These are phyloP conservation scores for Gamarada debralockiae DNA, from an alignment of 495 filamentous ascomycete genomes.

Conservation along the genomic window DNA sequence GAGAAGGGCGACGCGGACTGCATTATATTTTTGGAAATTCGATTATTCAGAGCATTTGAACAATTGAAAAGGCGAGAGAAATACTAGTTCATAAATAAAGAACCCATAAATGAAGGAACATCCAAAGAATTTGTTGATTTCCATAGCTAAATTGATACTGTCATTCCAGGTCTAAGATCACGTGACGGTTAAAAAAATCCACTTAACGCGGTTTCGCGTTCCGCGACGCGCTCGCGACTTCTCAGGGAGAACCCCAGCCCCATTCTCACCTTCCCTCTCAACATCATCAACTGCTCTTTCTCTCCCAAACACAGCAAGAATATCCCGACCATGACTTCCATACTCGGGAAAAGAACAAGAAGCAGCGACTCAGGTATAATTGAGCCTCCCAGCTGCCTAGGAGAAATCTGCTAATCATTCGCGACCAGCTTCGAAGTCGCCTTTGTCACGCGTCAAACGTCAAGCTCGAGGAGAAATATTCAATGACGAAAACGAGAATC, in stretches of 20 bases:
- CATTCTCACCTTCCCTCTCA: constrained; percentile 16
- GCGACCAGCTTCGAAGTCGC: constrained; percentile 22
- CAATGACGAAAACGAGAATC: constrained; percentile 52
- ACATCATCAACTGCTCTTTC: constrained; percentile 4
- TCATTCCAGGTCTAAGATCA: no score
- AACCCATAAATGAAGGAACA: no score
- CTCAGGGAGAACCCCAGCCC: background rate
- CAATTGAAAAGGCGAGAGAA: no score
- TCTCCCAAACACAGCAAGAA: constrained; percentile 18
- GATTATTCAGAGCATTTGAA: no score
- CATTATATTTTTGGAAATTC: no score
- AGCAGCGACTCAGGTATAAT: constrained; percentile 56
- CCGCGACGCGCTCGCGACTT: background rate
- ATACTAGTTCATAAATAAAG: no score
- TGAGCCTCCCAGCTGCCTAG: constrained; percentile 6
- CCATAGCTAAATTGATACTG: no score
- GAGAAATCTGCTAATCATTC: constrained; percentile 16
- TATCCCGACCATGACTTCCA: constrained; percentile 51
- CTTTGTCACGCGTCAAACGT: constrained; percentile 56
- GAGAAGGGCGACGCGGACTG: no score
- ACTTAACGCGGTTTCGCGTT: no score
- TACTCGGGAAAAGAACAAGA: constrained; percentile 72
- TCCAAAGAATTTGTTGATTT: no score
- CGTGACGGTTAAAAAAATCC: no score
- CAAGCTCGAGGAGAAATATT: constrained; percentile 45